phyloP scores from a whole-genome alignment of 768 basidiomycete genomes.

The Tremella fuciformis region DNA sequence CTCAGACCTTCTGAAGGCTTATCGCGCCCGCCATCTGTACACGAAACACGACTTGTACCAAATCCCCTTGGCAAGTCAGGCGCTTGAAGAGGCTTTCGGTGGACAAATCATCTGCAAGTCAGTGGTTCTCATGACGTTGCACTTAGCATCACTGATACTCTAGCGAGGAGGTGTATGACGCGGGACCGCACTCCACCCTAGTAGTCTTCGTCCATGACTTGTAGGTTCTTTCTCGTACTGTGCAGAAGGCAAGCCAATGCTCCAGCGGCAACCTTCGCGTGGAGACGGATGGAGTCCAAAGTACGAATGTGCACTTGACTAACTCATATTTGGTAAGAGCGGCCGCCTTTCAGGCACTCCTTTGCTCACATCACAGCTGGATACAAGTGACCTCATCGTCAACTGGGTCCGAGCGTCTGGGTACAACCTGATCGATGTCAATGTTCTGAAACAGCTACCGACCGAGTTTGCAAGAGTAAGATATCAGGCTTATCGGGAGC shows the following conservation, averaged over 20 bases:
- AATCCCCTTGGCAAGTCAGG: conserved; percentile 66
- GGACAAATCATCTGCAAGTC: conserved; percentile 88
- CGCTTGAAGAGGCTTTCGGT: conserved; percentile 69
- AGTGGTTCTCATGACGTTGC: conserved; percentile 42
- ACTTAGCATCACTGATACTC: conserved; percentile 5
- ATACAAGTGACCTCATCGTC: conserved; percentile 75
- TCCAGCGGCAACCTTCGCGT: conserved; percentile 80
- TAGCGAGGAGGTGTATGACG: conserved; percentile 71
- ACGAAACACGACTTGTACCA: conserved; percentile 73
- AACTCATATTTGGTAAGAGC: conserved; percentile 72
- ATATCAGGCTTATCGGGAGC: neutral
- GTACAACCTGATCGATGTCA: conserved; percentile 80
- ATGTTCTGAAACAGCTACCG: conserved; percentile 59
- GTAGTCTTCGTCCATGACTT: conserved; percentile 93
- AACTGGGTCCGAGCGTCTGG: conserved; percentile 67
- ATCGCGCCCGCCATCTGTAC: conserved; percentile 80
- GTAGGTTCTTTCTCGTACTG: conserved; percentile 56
- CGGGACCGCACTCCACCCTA: conserved; percentile 53
- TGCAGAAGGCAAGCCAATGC: neutral
- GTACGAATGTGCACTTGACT: conserved; percentile 66
- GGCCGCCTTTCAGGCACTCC: conserved; percentile 13
- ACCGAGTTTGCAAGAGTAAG: conserved; percentile 33
- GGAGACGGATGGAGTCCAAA: conserved; percentile 68
- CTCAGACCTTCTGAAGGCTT: conserved; percentile 78
- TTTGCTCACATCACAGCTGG: conserved; percentile 61